Conservation (phyloP, 2,329 filamentous ascomycete species). For the Ascochyta clinopodiicola region DNA sequence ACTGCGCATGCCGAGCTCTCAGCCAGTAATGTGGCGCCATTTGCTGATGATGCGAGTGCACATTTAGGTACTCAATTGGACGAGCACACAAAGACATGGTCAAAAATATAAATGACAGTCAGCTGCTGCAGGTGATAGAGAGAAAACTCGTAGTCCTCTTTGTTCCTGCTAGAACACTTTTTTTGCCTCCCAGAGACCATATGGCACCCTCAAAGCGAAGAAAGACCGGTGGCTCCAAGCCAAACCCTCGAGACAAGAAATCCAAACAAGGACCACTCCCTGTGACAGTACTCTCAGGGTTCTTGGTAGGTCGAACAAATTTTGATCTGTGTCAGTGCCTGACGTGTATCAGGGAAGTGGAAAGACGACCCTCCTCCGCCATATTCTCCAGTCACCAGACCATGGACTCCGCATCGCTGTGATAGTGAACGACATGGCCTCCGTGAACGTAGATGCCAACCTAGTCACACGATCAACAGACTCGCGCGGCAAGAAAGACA, state of each 20-base stretch:
- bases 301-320: slow-evolving; percentile 54
- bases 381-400: slow-evolving; percentile 68
- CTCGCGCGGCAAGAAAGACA: slow-evolving; percentile 41
- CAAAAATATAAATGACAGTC: slow-evolving; percentile 27
- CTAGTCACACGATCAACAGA: slow-evolving; percentile 58
- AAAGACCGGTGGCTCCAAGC: slow-evolving; percentile 19
- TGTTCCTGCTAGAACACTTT: neutral
- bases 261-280: slow-evolving; percentile 53
- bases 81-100: slow-evolving; percentile 24
- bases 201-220: slow-evolving; percentile 32
- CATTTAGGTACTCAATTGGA: slow-evolving; percentile 44
- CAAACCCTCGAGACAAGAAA: slow-evolving; percentile 17
- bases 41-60: slow-evolving; percentile 38
- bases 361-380: slow-evolving; percentile 73
- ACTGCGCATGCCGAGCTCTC: neutral
- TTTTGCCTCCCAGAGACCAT: neutral
- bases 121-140: neutral
- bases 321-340: neutral
- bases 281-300: slow-evolving; percentile 67
- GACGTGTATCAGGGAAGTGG: slow-evolving; percentile 65
- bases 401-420: slow-evolving; percentile 74
- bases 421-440: slow-evolving; percentile 73
- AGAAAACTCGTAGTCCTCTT: too few species aligned
- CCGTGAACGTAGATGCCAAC: slow-evolving; percentile 69
- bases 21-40: slow-evolving; percentile 3